phyloP scores from a whole-genome alignment of 768 basidiomycete species.

The Lentinula aciculospora region DNA sequence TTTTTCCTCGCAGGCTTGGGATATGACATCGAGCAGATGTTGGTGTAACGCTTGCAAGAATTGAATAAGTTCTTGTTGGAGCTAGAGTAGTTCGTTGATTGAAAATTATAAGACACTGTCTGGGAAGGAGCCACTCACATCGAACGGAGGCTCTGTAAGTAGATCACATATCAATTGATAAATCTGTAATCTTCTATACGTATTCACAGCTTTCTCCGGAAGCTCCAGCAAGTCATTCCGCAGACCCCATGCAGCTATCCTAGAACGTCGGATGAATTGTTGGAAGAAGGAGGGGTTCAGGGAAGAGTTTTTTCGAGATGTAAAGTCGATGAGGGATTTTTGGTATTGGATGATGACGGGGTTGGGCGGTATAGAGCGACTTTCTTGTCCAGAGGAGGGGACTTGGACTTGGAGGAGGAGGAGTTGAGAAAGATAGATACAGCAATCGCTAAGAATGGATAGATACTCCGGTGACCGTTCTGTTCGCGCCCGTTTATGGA shows the following conservation, averaged over 20 bases:
- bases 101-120: not conserved
- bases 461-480: constrained; percentile 57
- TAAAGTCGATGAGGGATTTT: constrained; percentile 67
- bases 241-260: constrained; percentile 59
- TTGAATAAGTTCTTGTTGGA: constrained; percentile 32
- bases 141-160: constrained; percentile 43
- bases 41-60: constrained; percentile 50
- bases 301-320: constrained; percentile 74
- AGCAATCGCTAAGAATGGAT: constrained; percentile 60
- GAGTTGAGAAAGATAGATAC: constrained; percentile 61
- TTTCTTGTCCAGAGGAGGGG: no score
- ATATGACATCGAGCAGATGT: constrained; percentile 41
- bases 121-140: constrained; percentile 30
- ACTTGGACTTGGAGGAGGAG: constrained; percentile 39
- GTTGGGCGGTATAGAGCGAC: no score
- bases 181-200: constrained; percentile 70
- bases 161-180: constrained; percentile 68
- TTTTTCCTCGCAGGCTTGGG: constrained; percentile 36
- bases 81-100: constrained; percentile 23
- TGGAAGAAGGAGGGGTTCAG: constrained; percentile 72
- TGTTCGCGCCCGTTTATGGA: constrained; percentile 72
- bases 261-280: constrained; percentile 67
- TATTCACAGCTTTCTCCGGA: constrained; percentile 59
- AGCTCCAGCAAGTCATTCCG: constrained; percentile 54
- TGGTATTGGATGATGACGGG: constrained; percentile 47